These are phyloP conservation scores for Aspergillus bombycis DNA, from an alignment of 2,329 filamentous ascomycete genomes.

Conservation along the genomic window DNA sequence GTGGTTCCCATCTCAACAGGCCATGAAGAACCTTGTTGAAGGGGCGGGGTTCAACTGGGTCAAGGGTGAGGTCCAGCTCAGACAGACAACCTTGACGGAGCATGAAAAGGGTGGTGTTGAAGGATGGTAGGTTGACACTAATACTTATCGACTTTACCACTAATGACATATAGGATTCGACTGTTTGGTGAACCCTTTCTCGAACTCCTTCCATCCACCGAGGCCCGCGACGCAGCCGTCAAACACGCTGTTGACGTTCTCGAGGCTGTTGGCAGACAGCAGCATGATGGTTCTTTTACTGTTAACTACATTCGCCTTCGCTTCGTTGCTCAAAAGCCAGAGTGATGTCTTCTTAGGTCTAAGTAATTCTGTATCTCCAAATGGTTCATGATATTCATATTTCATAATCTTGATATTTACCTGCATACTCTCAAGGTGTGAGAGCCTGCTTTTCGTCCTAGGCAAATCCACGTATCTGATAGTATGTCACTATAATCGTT, in stretches of 20 bases:
- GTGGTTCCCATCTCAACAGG: constrained; percentile 71
- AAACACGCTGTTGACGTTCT: not conserved
- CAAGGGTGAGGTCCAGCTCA: constrained; percentile 63
- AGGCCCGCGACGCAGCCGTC: not conserved
- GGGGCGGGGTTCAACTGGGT: constrained; percentile 52
- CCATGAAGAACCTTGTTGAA: constrained; percentile 51
- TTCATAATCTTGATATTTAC: not conserved
- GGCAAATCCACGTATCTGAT: not conserved
- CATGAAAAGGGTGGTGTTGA: constrained; percentile 58
- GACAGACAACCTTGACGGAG: constrained; percentile 59
- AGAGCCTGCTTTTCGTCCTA: not conserved
- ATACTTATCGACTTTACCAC: not conserved
- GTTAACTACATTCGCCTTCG: not conserved
- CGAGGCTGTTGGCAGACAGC: not conserved
- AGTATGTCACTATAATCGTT: not conserved
- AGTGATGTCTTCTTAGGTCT: not conserved
- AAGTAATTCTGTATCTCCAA: not conserved
- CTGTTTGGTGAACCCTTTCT: not conserved
- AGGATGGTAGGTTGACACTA: constrained; percentile 54
- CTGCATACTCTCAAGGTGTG: not conserved
- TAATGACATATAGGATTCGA: not conserved
- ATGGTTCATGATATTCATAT: not conserved
- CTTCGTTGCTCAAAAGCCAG: not conserved
- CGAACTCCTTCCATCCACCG: not conserved
- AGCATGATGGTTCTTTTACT: not conserved